A percentile compares a stretch with the other conserved stretches of the same genome.
Evolutionary conservation across 2,329 filamentous ascomycete species (phyloP).

Genomic region (Arthrocladium fulminans): DNA sequence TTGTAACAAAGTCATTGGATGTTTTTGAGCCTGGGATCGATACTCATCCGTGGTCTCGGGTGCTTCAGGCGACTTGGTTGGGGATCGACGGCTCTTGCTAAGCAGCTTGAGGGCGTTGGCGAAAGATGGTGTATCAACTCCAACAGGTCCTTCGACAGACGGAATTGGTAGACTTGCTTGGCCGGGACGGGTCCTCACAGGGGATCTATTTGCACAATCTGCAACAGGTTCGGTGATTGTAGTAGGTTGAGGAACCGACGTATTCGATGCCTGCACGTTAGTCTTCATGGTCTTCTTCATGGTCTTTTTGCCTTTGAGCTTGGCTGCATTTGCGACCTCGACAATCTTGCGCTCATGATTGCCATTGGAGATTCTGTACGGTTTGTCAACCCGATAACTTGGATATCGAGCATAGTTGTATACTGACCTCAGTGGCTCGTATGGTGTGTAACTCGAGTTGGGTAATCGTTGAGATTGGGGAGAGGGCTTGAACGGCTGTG

Average conservation of each 20-base stretch:
- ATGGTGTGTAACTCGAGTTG: slow-evolving; percentile 8
- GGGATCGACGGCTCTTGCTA: slow-evolving; percentile 2
- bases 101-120: neutral
- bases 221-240: neutral
- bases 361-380: slow-evolving; percentile 17
- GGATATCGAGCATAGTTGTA: slow-evolving; percentile 20
- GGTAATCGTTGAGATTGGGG: neutral
- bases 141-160: slow-evolving; percentile 10
- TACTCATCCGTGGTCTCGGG: slow-evolving; percentile 56
- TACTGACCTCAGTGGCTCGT: slow-evolving; percentile 21
- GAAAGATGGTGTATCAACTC: neutral
- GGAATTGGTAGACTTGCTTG: slow-evolving; percentile 10
- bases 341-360: slow-evolving; percentile 10
- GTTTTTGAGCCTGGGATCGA: slow-evolving; percentile 44
- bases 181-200: neutral
- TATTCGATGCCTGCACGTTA: neutral
- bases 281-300: neutral
- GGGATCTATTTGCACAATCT: slow-evolving; percentile 3
- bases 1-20: slow-evolving; percentile 33
- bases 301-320: too few relatives aligned
- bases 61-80: slow-evolving; percentile 26
- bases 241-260: neutral
- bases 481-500: slow-evolving; percentile 1
- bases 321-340: slow-evolving; percentile 2
- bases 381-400: slow-evolving; percentile 23